Percentiles rank a stretch among this genome's conserved stretches.
phyloP scores from a whole-genome alignment of 2,329 filamentous ascomycete genomes.

The Phaeosphaeriaceae sp. region DNA sequence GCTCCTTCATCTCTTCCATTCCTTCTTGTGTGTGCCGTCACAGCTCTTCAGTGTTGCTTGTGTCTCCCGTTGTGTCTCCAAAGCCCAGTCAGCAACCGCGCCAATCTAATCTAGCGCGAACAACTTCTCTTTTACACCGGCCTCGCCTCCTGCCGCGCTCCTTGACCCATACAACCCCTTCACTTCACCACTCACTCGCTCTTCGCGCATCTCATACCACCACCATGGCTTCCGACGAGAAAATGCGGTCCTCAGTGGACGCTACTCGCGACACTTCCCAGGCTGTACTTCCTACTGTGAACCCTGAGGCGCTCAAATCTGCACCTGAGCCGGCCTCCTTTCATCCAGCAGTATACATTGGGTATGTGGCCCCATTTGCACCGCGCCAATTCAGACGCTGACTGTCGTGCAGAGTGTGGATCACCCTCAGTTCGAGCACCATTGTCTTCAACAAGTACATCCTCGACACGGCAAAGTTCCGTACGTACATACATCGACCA shows the following conservation, averaged over 20 bases:
- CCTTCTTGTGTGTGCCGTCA: constrained; percentile 30
- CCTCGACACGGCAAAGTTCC: constrained; percentile 82
- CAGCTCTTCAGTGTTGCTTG: constrained; percentile 34
- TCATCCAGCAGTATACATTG: constrained; percentile 86
- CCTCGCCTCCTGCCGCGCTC: constrained; percentile 10
- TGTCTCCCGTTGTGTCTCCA: constrained; percentile 28
- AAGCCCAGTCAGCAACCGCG: constrained; percentile 29
- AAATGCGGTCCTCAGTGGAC: constrained; percentile 83
- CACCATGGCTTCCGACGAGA: constrained; percentile 70
- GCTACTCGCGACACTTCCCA: constrained; percentile 65
- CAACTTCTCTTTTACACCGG: constrained; percentile 23
- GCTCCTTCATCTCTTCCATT: constrained; percentile 30
- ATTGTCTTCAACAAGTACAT: constrained; percentile 99
- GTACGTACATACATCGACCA: constrained; percentile 62
- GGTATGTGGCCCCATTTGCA: constrained; percentile 59
- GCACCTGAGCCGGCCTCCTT: constrained; percentile 64
- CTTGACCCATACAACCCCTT: constrained; percentile 2
- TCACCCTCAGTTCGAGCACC: constrained; percentile 87
- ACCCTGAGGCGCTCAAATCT: constrained; percentile 75
- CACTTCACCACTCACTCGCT: background rate
- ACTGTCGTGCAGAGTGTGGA: constrained; percentile 74
- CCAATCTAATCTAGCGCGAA: constrained; percentile 23
- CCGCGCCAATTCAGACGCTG: constrained; percentile 18
- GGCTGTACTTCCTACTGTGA: constrained; percentile 78
- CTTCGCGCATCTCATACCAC: constrained; percentile 24